Evolutionary conservation across 2,329 filamentous ascomycete genomes (phyloP).

Genomic region (Conoideocrella luteorostrata): DNA sequence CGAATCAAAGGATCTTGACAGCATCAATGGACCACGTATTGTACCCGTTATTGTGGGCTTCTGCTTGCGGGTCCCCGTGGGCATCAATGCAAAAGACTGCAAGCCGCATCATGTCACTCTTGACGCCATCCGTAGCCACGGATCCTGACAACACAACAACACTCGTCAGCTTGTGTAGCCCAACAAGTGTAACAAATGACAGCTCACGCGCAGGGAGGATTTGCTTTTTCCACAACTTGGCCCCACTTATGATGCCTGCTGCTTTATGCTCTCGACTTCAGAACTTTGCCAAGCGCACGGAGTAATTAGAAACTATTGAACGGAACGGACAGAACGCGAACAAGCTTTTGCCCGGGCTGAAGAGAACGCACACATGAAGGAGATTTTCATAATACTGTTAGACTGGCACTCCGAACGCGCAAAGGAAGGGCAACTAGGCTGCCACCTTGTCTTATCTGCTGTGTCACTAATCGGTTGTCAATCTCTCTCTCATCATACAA

Average conservation of each 20-base stretch:
- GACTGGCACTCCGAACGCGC: not conserved
- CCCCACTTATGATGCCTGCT: too few species aligned
- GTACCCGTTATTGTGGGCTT: too few species aligned
- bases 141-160: too few species aligned
- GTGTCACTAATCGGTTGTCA: not conserved
- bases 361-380: not conserved
- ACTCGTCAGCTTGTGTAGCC: not conserved
- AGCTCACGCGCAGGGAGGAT: conserved; percentile 15
- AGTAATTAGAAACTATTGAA: too few species aligned
- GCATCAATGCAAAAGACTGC: too few species aligned
- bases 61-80: too few species aligned
- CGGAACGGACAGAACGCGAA: too few species aligned
- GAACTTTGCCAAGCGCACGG: not conserved
- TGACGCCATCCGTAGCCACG: too few species aligned
- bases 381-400: not conserved
- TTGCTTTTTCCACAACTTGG: conserved; percentile 14
- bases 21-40: too few species aligned
- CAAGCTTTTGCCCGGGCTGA: too few species aligned
- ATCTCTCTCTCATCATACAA: not conserved
- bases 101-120: not conserved
- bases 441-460: conserved; percentile 4
- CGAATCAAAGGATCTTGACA: too few species aligned
- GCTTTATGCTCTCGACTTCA: not conserved
- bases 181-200: conserved; percentile 16
- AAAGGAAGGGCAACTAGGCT: not conserved